A percentile compares a stretch with the other conserved stretches of the same genome.
These are phyloP conservation scores for Backusella macrospora DNA, from an alignment of 192 early-diverging fungal genomes.

Conservation along the genomic window DNA sequence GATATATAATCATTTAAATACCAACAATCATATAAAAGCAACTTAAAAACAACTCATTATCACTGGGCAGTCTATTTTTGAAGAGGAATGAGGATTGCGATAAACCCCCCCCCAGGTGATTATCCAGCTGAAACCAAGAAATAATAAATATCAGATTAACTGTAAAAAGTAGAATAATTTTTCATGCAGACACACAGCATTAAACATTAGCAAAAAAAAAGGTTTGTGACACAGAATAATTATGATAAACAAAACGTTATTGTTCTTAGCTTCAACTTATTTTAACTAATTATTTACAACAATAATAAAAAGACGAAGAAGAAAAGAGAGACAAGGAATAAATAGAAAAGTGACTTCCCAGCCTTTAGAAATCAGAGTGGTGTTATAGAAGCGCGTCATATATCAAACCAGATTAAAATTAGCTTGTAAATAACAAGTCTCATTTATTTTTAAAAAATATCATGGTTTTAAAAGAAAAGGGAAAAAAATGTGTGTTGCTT, in stretches of 20 bases:
- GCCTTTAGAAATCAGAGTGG: background rate
- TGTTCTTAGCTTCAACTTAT: background rate
- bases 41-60: background rate
- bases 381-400: background rate
- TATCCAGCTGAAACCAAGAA: background rate
- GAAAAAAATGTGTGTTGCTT: background rate
- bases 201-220: background rate
- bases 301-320: background rate
- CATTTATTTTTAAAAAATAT: background rate
- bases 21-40: background rate
- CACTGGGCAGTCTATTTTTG: constrained; percentile 1
- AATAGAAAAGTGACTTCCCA: background rate
- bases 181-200: background rate
- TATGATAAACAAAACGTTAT: background rate
- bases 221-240: background rate
- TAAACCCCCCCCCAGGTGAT: too few relatives aligned
- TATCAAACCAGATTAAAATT: background rate
- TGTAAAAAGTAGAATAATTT: background rate
- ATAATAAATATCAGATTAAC: background rate
- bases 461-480: background rate
- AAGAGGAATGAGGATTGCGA: background rate
- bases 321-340: background rate
- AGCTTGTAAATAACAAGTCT: background rate
- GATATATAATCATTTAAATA: background rate
- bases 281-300: background rate